Evolutionary conservation across 1,284 basidiomycete species (phyloP), one percentile per base, ranked within the genome.

Genomic region (Leccinum pachyderme): DNA sequence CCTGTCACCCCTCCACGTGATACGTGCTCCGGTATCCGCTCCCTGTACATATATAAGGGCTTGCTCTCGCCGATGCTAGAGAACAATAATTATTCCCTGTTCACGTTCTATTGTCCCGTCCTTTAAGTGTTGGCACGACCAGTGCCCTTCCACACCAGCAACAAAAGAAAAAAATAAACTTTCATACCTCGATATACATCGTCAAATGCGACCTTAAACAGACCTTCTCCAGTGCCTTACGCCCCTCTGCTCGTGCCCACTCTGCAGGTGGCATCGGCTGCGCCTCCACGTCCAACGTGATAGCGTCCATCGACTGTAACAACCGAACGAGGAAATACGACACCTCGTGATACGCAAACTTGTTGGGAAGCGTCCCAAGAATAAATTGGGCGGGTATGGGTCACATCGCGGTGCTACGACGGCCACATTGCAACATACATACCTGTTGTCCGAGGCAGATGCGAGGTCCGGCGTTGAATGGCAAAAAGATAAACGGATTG

Each of bases 371-470:
- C 37, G 9, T 22, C 37, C 33, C 18, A 18, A 18, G 18, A 18
- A 18, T 18, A 18, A 18, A 18, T 18, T 18, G 18, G 18, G 18
- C 18, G 18, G 18, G 1, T 22, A 18, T 41, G 22, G 24, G 39
- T 22, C 44, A 45, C 44, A 27, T 45, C 44, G n/a, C 44, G 15
- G 13, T 7, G 12, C 7, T 13, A 44, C 24, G 22, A 13, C 25
- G 12, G 39, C 6, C 11, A 25, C 24, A 3, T 4, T 25, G 2
- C 11, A 8, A 24, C 25, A 39, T 51, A 73, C 75, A 65, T 77
- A n/a, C n/a, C n/a, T n/a, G 77, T 58, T 80, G 79, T 3, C 79
- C 78, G 6, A 78, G 71, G 56, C 79, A 81, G 57, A 78, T 77
- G 7, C 77, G 70, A 11, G 77, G 77, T 1, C 78, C 78, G 1